Conservation (phyloP, 371 early-diverging fungal species). For the Mortierella sp. region DNA sequence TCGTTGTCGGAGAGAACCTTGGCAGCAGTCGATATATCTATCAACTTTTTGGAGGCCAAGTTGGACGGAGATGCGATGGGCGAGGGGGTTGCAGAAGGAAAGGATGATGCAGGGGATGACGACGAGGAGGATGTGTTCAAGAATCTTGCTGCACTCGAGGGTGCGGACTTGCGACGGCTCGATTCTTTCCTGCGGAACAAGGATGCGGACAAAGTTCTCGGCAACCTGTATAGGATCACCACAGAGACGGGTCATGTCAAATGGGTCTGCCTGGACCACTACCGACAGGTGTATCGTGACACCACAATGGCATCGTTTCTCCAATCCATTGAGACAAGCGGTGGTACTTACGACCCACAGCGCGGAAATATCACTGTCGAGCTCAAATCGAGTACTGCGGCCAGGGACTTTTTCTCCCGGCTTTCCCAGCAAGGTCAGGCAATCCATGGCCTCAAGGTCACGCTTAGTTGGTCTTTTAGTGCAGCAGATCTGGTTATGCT, state of each 20-base stretch:
- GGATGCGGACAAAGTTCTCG: constrained; percentile 18
- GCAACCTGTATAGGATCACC: constrained; percentile 24
- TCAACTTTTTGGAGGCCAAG: constrained; percentile 7
- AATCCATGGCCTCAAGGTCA: too few relatives aligned
- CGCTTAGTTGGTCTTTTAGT: background rate
- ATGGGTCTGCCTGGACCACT: constrained; percentile 32
- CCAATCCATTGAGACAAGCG: background rate
- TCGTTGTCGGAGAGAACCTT: background rate
- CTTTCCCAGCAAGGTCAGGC: too few relatives aligned
- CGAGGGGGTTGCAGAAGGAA: too few relatives aligned
- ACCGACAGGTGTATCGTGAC: constrained; percentile 8
- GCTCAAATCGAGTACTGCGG: background rate
- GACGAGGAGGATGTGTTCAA: background rate
- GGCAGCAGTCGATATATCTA: constrained; percentile 16
- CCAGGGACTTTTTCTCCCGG: constrained; percentile 14
- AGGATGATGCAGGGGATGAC: background rate
- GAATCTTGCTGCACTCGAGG: constrained; percentile 20
- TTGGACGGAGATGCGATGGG: too few relatives aligned
- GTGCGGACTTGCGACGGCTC: constrained; percentile 22
- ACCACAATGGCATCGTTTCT: constrained; percentile 9
- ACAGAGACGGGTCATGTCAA: constrained; percentile 27
- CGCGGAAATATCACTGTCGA: constrained; percentile 13
- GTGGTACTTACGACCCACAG: background rate
- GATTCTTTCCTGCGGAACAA: background rate
- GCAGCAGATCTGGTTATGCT: background rate